Evolutionary conservation across 768 basidiomycete species (phyloP), one percentile per base, ranked within the genome.

Genomic region (Paxillus ammoniavirescens): DNA sequence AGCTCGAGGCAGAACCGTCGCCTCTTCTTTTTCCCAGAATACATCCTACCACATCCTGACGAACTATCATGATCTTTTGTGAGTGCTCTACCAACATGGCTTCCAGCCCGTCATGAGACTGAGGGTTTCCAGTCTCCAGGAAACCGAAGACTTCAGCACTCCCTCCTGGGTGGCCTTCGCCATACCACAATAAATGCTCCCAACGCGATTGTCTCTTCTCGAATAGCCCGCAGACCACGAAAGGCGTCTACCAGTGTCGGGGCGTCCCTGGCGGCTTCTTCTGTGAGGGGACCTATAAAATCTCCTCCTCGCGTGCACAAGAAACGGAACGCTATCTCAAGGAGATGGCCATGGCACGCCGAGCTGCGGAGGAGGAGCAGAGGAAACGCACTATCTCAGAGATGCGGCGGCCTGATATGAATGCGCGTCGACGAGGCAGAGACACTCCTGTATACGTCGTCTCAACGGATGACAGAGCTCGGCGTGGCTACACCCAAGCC

Each of bases 101-200:
- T 43, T 47, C 49, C 52, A 26, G 17, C 41, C 8, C 15, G 15
- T 21, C 23, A 28, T 18, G n/a, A n/a, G 38, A 43, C 52, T 47
- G 36, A 43, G 33, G 33, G 46, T 7, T 31, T 47, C 15, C 36
- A 73, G 70, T 73, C 47, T 66, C 56, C 42, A 65, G 46, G 57
- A 72, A 65, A 26, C 61, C 66, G 38, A 73, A 73, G 36, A 35
- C 55, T 21, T 53, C 60, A 26, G 55, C 62, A 2, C 60, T 68
- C 5, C 72, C 71, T 1, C 52, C 66, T 2, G 63, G 61, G 37
- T 73, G 73, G 73, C 72, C 72, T 17, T 73, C 73, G 8, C 62
- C 62, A 8, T 72, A 61, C 50, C 73, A 74, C 47, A 69, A 72
- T 60, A 74, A 70, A 50, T 73, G 72, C 35, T 66, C 65, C 46